Base-by-base conservation (phyloP, 768 basidiomycete genomes). In the Trametes cubensis region DNA sequence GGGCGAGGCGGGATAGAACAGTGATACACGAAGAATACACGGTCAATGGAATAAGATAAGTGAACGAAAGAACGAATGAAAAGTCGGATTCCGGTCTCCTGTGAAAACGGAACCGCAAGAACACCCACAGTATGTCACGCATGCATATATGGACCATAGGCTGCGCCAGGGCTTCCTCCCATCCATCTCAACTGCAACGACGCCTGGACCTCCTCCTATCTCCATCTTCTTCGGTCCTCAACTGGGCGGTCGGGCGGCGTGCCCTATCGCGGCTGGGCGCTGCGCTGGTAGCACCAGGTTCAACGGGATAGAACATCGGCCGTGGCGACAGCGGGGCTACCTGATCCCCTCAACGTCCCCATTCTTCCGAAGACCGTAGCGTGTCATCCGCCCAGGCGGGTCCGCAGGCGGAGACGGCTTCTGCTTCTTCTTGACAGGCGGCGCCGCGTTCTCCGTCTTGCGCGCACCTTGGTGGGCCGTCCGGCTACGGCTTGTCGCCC, bases 341-440 rank as follows among this genome's bases (percentile, higher is more conserved):
- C 41, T 51, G 28, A 59, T 21, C 26, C 41, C 49, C 41, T 51
- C 58, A n/a, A 52, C 58, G n/a, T 59, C 49, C 18, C 41, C 49
- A 49, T 51, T 56, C 49, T 41, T 42, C 48, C 61, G 20, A 14
- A 21, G 61, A 18, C 42, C 53, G 46, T 54, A 46, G 5, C 60
- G 53, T 25, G 60, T 55, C 46, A 39, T 39, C 46, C 52, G 25
- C 23, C 21, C 53, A 7, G 51, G 10, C 5, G 23, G 38, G 44
- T 55, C 60, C 41, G 55, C 52, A 18, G 65, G 65, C 6, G 68
- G 64, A 0, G 70, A 68, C 44, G 49, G 28, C 40, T 64, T 66
- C 39, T 60, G 49, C 57, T 62, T 67, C 60, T 64, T 67, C 41
- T 30, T 38, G 15, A 23, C 30, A 1, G 66, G 63, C 18, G 55